These are phyloP conservation scores for Starmerella sirachaensis DNA, from an alignment of 805 yeast species.

Conservation along the genomic window DNA sequence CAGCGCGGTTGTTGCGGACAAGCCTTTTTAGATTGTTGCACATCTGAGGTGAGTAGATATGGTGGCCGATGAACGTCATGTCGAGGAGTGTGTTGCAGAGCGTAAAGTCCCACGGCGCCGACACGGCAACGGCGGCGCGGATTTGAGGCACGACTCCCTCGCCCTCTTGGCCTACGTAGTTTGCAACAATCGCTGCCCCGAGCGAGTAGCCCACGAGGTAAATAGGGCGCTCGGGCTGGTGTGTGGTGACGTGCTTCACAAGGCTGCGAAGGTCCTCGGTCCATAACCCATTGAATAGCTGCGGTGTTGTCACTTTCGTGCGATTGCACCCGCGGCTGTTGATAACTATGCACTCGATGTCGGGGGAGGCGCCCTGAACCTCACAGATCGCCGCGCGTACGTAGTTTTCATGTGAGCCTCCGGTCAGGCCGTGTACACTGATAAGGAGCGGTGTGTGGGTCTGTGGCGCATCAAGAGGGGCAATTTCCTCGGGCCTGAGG, in stretches of 20 bases:
- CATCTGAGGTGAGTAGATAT: constrained; percentile 42
- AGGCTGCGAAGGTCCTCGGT: constrained; percentile 55
- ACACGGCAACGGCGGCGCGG: constrained; percentile 47
- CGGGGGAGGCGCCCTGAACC: constrained; percentile 20
- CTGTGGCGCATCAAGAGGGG: constrained; percentile 23
- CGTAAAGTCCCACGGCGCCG: constrained; percentile 64
- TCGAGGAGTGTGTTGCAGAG: constrained; percentile 38
- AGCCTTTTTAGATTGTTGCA: constrained; percentile 36
- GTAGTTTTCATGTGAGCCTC: constrained; percentile 75
- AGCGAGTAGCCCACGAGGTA: constrained; percentile 69
- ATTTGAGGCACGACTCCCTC: constrained; percentile 26
- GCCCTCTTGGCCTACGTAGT: constrained; percentile 58
- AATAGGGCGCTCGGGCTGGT: constrained; percentile 52
- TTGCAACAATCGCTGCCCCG: constrained; percentile 61
- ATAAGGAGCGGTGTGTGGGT: constrained; percentile 48
- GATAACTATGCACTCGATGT: constrained; percentile 55
- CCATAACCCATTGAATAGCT: constrained; percentile 58
- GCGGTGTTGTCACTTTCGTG: constrained; percentile 54
- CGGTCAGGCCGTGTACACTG: constrained; percentile 65
- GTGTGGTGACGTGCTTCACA: constrained; percentile 37
- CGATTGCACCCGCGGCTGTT: constrained; percentile 71
- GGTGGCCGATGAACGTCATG: constrained; percentile 32
- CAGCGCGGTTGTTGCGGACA: constrained; percentile 34
- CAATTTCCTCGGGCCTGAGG: constrained; percentile 37
- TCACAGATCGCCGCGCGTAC: constrained; percentile 45